Percentiles rank a stretch among this genome's conserved stretches.
These are phyloP conservation scores for Erodium trifolium DNA, from an alignment of 441 rosid species.

Conservation along the genomic window DNA sequence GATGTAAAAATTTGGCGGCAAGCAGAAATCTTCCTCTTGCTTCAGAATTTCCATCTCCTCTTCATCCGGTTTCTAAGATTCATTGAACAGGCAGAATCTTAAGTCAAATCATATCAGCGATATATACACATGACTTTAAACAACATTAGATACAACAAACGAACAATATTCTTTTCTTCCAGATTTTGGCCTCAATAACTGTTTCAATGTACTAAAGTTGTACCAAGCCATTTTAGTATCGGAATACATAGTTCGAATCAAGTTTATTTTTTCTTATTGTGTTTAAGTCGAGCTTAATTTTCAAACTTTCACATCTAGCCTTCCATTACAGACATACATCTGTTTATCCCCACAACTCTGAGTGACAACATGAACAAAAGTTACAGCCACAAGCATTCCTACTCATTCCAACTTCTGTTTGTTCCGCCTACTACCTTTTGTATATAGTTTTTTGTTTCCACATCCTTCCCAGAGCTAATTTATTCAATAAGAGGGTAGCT, in stretches of 20 bases:
- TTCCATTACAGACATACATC: background rate
- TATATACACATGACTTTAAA: too few relatives aligned
- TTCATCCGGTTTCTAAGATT: conserved; percentile 76
- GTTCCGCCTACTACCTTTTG: background rate
- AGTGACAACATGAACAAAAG: background rate
- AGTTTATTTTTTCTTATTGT: background rate
- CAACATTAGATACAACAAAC: too few relatives aligned
- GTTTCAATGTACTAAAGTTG: too few relatives aligned
- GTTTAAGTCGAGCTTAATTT: background rate
- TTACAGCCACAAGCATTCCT: background rate
- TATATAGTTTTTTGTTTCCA: background rate
- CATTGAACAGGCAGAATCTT: conserved; percentile 4
- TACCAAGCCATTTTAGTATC: too few relatives aligned
- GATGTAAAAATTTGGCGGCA: conserved; percentile 75
- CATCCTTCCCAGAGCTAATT: background rate
- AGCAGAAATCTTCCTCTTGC: conserved; percentile 76
- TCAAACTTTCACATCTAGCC: background rate
- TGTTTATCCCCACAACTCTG: background rate
- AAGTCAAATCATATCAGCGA: background rate
- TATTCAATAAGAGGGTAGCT: too few relatives aligned
- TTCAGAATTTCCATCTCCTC: conserved; percentile 70
- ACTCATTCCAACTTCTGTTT: background rate
- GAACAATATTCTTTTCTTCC: too few relatives aligned
- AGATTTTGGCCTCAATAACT: too few relatives aligned
- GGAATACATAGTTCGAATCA: too few relatives aligned